Conservation (phyloP, 139 green algal genomes). For the Chlamydomonas eustigma region DNA sequence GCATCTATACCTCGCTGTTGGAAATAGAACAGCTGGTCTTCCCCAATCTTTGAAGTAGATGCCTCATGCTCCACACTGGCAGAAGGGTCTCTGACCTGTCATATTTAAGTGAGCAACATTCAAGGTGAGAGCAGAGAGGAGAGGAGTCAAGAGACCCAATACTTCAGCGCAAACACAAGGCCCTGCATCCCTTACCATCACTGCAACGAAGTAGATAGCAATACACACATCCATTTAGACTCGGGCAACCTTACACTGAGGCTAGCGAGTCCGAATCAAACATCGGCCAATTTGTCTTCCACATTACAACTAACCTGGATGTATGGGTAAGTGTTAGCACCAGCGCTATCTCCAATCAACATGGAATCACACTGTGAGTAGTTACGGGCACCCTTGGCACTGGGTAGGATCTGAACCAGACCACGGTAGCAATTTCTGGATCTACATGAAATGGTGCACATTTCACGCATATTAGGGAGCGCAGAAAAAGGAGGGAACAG, state of each 20-base stretch:
- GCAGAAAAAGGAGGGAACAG: constrained; percentile 2
- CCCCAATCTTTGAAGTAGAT: constrained; percentile 94
- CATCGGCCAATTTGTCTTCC: no score
- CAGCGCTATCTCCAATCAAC: constrained; percentile 96
- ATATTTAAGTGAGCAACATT: not conserved
- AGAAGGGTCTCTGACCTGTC: constrained; percentile 86
- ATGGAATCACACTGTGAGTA: constrained; percentile 98
- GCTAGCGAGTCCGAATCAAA: no score
- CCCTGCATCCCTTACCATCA: no score
- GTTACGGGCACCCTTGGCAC: constrained; percentile 82
- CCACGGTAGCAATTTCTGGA: constrained; percentile 59
- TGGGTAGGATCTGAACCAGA: constrained; percentile 80
- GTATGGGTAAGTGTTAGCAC: constrained; percentile 99
- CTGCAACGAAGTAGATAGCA: no score
- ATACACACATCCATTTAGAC: no score
- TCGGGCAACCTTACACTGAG: no score
- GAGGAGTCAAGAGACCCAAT: not conserved
- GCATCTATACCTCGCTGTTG: constrained; percentile 90
- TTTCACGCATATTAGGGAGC: not conserved
- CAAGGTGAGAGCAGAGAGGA: not conserved
- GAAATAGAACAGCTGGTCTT: constrained; percentile 99
- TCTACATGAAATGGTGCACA: not conserved
- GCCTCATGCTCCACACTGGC: constrained; percentile 97
- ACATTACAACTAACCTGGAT: constrained; percentile 66
- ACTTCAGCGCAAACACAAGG: no score